Evolutionary conservation across 1,139 yeast species (phyloP), one percentile per base, ranked within the genome.

Genomic region (Ogataea hybrid): DNA sequence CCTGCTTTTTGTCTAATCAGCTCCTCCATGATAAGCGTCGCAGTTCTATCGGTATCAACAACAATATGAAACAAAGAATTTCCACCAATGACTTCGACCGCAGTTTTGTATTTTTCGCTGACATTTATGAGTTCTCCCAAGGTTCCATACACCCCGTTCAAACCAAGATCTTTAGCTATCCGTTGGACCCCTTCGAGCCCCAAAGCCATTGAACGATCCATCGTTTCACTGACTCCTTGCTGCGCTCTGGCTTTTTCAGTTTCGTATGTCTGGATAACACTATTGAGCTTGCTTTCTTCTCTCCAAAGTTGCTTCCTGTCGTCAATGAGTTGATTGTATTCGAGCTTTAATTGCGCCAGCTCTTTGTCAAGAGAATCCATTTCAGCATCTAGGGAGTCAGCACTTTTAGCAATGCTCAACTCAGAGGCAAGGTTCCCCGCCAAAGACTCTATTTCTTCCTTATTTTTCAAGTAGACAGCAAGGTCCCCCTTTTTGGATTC

Each of bases 81-180:
- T 2, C 97, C 97, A 11, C 95, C 97, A 35, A 88, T 77, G 5
- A 85, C 92, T 58, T 90, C 97, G 1, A 85, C 84, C 1, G 97
- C 95, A 1, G 82, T 75, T 58, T 84, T 84, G 59, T 88, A 90
- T 54, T 86, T 87, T 42, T 85, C 90, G 52, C 83, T 84, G 3
- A 88, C 92, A 43, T 73, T 73, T 46, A 92, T 84, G 28, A 92
- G 67, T 50, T 89, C 96, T 25, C 95, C 94, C 17, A 92, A 64
- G 0, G 95, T 82, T 0, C 98, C 98, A 62, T 76, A 81, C 3
- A 88, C 94, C 6, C 83, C 77, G 2, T 67, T 63, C 28, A 89
- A 62, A 9, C 78, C 77, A 37, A 85, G 63, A 42, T 71, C 71
- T 33, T 72, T 65, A 0, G 83, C 70, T 28, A 89, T 82, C 9